Conservation (phyloP, 2,329 filamentous ascomycete genomes). For the Aspergillus vadensis region DNA sequence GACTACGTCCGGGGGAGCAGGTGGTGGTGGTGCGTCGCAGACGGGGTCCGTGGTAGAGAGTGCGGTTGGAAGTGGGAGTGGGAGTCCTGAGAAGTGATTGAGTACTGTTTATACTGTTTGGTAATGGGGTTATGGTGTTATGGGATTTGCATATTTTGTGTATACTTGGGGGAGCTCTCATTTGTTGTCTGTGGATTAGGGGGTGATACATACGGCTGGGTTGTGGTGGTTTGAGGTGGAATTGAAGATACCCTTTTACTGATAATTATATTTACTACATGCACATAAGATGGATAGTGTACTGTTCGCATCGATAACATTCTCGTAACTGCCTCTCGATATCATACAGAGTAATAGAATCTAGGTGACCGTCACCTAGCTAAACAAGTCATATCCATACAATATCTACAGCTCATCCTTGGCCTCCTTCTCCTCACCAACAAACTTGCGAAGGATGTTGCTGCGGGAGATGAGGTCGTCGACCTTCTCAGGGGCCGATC, state of each 20-base stretch:
- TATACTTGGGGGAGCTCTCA: not conserved
- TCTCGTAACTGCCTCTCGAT: not conserved
- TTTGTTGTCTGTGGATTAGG: not conserved
- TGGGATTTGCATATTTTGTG: not conserved
- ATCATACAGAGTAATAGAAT: not conserved
- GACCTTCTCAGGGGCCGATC: slow-evolving; percentile 78
- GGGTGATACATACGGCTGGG: not conserved
- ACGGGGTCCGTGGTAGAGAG: slow-evolving; percentile 15
- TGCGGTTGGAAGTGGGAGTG: slow-evolving; percentile 6
- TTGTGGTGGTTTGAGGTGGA: not conserved
- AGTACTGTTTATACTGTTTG: no score
- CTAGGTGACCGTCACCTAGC: not conserved
- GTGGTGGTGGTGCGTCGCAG: slow-evolving; percentile 12
- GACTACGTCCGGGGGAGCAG: slow-evolving; percentile 22
- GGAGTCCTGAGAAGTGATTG: not conserved
- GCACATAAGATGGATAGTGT: not conserved
- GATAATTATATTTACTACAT: not conserved
- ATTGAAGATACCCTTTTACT: not conserved
- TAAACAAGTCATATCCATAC: slow-evolving; percentile 4
- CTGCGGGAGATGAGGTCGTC: slow-evolving; percentile 84
- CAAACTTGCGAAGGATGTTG: slow-evolving; percentile 83
- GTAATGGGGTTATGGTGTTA: not conserved
- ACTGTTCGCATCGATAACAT: not conserved
- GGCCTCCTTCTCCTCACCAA: slow-evolving; percentile 58
- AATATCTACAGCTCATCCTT: slow-evolving; percentile 66